Evolutionary conservation across 73 alveolate species (phyloP), one percentile per base, ranked within the genome.

Genomic region (Paraurostyla sp.): DNA sequence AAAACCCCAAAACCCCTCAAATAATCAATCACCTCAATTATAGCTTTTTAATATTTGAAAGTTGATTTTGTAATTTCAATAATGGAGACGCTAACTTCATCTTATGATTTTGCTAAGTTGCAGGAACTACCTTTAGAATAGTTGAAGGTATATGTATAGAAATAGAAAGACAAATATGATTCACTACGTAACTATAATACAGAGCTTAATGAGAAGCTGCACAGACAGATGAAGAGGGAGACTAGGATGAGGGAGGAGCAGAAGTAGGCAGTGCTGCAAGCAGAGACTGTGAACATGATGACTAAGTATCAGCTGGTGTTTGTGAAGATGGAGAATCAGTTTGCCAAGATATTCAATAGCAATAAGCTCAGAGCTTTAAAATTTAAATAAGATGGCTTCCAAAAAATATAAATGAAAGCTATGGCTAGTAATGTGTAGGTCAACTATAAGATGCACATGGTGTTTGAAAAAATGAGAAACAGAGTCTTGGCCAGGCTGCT

Each of bases 271-370:
- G 69, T 78, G 0, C 25, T 78, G 60, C 60, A 78, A n/a, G 78
- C 78, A 32, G 89, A 78, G 78, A 78, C 89, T 3, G 80, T 78
- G 43, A 78, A 78, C 80, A 78, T 78, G 89, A 78, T 78, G 89
- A 78, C 89, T 6, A 78, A 78, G 46, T 78, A 78, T 52, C 42
- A 78, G 50, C 80, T 78, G 6, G 89, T 78, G 0, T 78, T 78
- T 51, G 89, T 78, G 7, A 78, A 78, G 60, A 78, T 78, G 78
- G 89, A 78, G 60, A 78, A 78, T 27, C 33, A 52, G 32, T 78
- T 78, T 33, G 80, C 62, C 9, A 78, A 78, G 71, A 78, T 78
- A 7, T 50, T 54, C 38, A 78, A 78, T 35, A 6, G 50, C 27
- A 50, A 78, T 29, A 54, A 52, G 33, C 58, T 54, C 11, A 49